Evolutionary conservation across 257 asterid species (phyloP).

Genomic region (Verbena officinalis): DNA sequence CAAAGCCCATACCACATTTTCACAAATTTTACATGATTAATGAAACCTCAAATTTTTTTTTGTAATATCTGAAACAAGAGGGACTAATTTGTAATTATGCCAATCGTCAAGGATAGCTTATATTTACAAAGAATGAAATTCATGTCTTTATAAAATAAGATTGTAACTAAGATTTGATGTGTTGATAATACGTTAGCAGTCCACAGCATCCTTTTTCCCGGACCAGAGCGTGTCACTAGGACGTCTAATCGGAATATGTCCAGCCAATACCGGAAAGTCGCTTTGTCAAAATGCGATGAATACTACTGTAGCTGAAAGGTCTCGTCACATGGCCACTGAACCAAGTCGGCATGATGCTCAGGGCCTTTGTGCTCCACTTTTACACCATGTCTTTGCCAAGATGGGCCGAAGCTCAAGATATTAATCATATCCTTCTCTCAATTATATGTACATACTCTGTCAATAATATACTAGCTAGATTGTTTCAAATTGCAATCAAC

Average conservation of each 20-base stretch:
- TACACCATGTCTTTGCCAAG: constrained; percentile 46
- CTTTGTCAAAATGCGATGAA: constrained; percentile 22
- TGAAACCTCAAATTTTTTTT: too few species aligned
- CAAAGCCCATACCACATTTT: too few species aligned
- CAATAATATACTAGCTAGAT: too few species aligned
- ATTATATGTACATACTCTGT: not conserved
- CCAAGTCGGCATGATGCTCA: constrained; percentile 35
- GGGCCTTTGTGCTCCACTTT: constrained; percentile 47
- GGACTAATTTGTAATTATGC: too few species aligned
- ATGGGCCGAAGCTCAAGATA: constrained; percentile 34
- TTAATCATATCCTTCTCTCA: not conserved
- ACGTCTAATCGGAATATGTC: constrained; percentile 57
- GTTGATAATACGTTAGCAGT: constrained; percentile 38
- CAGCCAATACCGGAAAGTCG: constrained; percentile 34
- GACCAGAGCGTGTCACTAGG: constrained; percentile 69
- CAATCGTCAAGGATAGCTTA: too few species aligned
- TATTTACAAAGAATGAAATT: too few species aligned
- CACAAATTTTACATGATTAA: too few species aligned
- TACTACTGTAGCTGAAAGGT: constrained; percentile 26
- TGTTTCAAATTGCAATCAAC: too few species aligned
- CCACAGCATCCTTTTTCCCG: constrained; percentile 68
- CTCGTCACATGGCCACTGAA: not conserved
- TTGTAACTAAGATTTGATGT: too few species aligned
- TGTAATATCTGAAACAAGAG: too few species aligned
- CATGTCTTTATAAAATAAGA: too few species aligned